Conservation (phyloP, 805 yeast species). For the Hanseniaspora taiwanica region DNA sequence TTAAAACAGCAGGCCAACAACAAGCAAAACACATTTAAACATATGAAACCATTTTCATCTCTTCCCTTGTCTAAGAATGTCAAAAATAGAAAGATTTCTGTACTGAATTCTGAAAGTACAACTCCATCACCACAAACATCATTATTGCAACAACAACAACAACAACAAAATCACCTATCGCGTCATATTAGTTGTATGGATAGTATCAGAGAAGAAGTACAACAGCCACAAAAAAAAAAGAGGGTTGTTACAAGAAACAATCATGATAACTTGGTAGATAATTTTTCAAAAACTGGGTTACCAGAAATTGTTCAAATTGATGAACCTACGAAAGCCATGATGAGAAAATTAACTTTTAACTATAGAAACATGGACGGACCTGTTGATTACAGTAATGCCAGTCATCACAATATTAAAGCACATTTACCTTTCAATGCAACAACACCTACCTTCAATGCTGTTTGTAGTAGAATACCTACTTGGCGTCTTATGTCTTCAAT, state of each 20-base stretch:
- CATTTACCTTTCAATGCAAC: too few relatives aligned
- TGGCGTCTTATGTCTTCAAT: not conserved
- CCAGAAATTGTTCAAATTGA: not conserved
- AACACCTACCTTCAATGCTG: too few relatives aligned
- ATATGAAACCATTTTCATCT: slow-evolving; percentile 17
- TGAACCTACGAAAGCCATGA: not conserved
- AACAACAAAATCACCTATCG: not conserved
- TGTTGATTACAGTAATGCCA: too few relatives aligned
- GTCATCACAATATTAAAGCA: too few relatives aligned
- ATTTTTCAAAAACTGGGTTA: not conserved
- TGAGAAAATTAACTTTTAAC: not conserved
- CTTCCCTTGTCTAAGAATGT: slow-evolving; percentile 17
- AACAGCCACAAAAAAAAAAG: slow-evolving; percentile 1
- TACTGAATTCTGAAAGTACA: slow-evolving; percentile 17
- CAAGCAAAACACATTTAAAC: slow-evolving; percentile 17
- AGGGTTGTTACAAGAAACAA: not conserved
- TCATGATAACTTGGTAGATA: slow-evolving; percentile 4
- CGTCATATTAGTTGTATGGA: too few relatives aligned
- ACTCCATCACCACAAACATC: too few relatives aligned
- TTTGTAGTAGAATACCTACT: too few relatives aligned
- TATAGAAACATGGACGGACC: too few relatives aligned
- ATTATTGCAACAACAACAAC: not conserved
- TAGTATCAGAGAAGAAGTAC: too few relatives aligned
- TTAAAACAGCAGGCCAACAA: slow-evolving; percentile 7
- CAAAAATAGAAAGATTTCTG: slow-evolving; percentile 19